Percentiles rank a stretch among this genome's conserved stretches.
Conservation (phyloP, 2,329 filamentous ascomycete species). For the Diaporthe vexans region DNA sequence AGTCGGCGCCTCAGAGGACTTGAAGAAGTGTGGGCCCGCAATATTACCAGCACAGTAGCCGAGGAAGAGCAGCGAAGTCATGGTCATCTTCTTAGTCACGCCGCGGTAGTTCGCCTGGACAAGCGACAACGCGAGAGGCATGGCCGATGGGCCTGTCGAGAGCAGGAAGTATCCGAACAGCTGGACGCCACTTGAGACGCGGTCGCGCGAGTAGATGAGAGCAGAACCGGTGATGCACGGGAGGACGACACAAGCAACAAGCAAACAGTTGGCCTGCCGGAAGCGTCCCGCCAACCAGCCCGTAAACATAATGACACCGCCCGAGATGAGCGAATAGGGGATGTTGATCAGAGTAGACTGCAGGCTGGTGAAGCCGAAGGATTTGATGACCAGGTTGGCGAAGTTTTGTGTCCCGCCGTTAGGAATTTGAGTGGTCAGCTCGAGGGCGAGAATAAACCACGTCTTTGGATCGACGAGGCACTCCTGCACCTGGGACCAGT, state of each 20-base stretch:
- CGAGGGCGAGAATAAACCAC: conserved; percentile 69
- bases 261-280: conserved; percentile 64
- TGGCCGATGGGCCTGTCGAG: conserved; percentile 64
- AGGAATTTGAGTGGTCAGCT: conserved; percentile 69
- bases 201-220: conserved; percentile 63
- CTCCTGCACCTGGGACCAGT: conserved; percentile 65
- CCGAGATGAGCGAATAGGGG: conserved; percentile 68
- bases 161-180: conserved; percentile 72
- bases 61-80: conserved; percentile 68
- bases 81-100: conserved; percentile 72
- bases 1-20: conserved; percentile 60
- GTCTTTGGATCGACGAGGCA: conserved; percentile 71
- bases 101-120: conserved; percentile 69
- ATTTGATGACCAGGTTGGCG: conserved; percentile 68
- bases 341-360: conserved; percentile 71
- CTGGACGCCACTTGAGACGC: conserved; percentile 58
- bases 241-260: conserved; percentile 64
- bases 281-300: conserved; percentile 67
- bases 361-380: conserved; percentile 68
- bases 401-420: conserved; percentile 74
- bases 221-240: conserved; percentile 67
- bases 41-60: conserved; percentile 71
- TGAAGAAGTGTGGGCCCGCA: conserved; percentile 69
- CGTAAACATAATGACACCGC: conserved; percentile 61
- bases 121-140: conserved; percentile 69